Conservation (phyloP, 192 early-diverging fungal species). For the Phycomyces blakesleeanus region DNA sequence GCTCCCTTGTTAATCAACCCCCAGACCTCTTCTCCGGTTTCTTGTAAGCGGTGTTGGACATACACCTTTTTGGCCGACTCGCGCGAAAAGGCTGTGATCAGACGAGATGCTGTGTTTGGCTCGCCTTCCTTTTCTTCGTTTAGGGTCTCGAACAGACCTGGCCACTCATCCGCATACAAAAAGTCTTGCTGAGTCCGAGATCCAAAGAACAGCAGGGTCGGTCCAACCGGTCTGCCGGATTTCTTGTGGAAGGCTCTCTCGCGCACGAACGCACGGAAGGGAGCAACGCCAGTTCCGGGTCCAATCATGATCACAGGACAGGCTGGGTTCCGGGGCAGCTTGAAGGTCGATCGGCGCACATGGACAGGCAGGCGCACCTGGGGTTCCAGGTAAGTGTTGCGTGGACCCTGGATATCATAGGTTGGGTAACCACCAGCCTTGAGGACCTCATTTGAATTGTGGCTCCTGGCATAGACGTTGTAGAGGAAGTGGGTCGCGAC, state of each 20-base stretch:
- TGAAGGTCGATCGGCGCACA: slow-evolving; percentile 86
- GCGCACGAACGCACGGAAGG: slow-evolving; percentile 95
- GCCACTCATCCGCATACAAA: slow-evolving; percentile 85
- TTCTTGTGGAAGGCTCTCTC: slow-evolving; percentile 71
- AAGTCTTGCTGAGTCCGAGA: slow-evolving; percentile 86
- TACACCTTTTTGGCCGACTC: slow-evolving; percentile 81
- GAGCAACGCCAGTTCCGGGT: slow-evolving; percentile 97
- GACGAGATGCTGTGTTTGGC: no score
- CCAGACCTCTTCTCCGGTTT: slow-evolving; percentile 75
- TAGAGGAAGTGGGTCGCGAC: slow-evolving; percentile 86
- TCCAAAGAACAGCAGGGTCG: slow-evolving; percentile 90
- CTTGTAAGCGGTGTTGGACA: slow-evolving; percentile 86
- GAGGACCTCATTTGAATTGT: neutral
- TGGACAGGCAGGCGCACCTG: slow-evolving; percentile 63
- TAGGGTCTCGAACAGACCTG: slow-evolving; percentile 56
- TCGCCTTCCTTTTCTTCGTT: no score
- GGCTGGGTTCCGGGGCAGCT: slow-evolving; percentile 70
- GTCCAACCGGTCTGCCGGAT: slow-evolving; percentile 67
- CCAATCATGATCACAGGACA: slow-evolving; percentile 95
- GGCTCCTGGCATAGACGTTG: slow-evolving; percentile 53
- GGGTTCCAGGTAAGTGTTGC: slow-evolving; percentile 24
- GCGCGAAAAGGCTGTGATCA: slow-evolving; percentile 91
- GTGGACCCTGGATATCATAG: slow-evolving; percentile 38
- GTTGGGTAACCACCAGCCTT: slow-evolving; percentile 31
- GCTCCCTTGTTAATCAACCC: slow-evolving; percentile 72